These are phyloP conservation scores for Cercophora newfieldiana DNA, from an alignment of 495 filamentous ascomycete genomes.

Conservation along the genomic window DNA sequence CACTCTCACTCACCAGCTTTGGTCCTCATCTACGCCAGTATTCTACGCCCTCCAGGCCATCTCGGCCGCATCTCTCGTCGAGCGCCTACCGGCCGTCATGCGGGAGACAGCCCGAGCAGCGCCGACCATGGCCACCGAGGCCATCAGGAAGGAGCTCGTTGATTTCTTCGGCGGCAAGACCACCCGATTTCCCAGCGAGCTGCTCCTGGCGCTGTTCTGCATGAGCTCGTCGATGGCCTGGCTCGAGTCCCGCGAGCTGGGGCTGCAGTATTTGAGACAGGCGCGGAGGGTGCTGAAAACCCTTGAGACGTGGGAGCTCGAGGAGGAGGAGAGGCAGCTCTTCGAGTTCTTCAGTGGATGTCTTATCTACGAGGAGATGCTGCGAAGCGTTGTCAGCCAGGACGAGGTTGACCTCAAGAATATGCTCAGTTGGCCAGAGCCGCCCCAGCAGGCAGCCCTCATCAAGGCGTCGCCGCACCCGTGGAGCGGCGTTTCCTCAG, in stretches of 20 bases:
- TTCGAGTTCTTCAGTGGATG: conserved; percentile 39
- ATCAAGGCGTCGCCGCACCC: conserved; percentile 23
- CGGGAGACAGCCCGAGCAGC: conserved; percentile 31
- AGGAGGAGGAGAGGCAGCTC: conserved; percentile 22
- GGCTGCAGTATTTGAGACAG: conserved; percentile 31
- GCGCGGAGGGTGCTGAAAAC: conserved; percentile 28
- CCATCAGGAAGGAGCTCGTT: conserved; percentile 31
- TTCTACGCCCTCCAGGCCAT: conserved; percentile 35
- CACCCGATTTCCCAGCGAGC: conserved; percentile 30
- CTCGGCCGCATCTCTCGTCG: conserved; percentile 35
- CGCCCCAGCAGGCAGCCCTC: conserved; percentile 16
- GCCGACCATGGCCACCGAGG: conserved; percentile 27
- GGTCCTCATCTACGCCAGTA: conserved; percentile 29
- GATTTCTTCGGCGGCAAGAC: conserved; percentile 18
- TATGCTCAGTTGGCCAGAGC: conserved; percentile 40
- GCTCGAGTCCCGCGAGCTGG: conserved; percentile 36
- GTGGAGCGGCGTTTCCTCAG: conserved; percentile 34
- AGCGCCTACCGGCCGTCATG: conserved; percentile 35
- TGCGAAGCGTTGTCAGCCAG: conserved; percentile 38
- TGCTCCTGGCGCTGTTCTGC: conserved; percentile 35
- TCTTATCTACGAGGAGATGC: conserved; percentile 39
- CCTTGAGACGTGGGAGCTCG: conserved; percentile 22
- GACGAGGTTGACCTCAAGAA: conserved; percentile 32
- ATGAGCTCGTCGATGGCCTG: conserved; percentile 42
- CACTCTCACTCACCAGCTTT: conserved; percentile 28